phyloP scores from a whole-genome alignment of 179 eudicot genomes.

The Beta corolliflora region DNA sequence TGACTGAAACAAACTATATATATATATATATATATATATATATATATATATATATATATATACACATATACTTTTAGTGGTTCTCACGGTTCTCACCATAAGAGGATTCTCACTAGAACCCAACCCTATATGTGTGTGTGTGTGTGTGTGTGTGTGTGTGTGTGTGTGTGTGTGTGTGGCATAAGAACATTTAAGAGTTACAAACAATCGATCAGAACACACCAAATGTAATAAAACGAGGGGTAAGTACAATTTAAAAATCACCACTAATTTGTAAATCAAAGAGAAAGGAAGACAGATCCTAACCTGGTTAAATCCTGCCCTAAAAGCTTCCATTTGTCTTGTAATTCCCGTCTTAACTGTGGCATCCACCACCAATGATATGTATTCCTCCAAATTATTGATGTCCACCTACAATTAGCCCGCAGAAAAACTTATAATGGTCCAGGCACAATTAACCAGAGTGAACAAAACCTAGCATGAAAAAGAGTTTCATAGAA shows the following conservation, averaged over 20 bases:
- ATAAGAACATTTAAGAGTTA: neutral
- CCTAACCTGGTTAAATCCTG: conserved; percentile 89
- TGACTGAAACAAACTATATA: no score
- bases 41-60: no score
- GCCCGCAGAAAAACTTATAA: conserved; percentile 5
- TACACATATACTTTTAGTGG: no score
- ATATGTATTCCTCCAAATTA: conserved; percentile 81
- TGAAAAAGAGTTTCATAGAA: conserved; percentile 7
- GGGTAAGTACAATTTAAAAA: neutral
- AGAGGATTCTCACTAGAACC: no score
- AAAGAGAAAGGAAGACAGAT: neutral
- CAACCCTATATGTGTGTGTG: no score
- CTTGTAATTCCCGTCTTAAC: conserved; percentile 72
- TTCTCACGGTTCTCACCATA: no score
- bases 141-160: no score
- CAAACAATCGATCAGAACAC: neutral
- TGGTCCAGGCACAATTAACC: neutral
- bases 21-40: no score
- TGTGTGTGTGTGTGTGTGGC: no score
- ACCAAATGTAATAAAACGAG: neutral
- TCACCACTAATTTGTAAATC: neutral
- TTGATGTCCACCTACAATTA: conserved; percentile 66
- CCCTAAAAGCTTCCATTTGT: conserved; percentile 92
- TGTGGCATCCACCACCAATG: conserved; percentile 88
- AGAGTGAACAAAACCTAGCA: neutral